Evolutionary conservation across 148 eudicot species (phyloP), one percentile per base, ranked within the genome.

Genomic region (Diospyros lotus): DNA sequence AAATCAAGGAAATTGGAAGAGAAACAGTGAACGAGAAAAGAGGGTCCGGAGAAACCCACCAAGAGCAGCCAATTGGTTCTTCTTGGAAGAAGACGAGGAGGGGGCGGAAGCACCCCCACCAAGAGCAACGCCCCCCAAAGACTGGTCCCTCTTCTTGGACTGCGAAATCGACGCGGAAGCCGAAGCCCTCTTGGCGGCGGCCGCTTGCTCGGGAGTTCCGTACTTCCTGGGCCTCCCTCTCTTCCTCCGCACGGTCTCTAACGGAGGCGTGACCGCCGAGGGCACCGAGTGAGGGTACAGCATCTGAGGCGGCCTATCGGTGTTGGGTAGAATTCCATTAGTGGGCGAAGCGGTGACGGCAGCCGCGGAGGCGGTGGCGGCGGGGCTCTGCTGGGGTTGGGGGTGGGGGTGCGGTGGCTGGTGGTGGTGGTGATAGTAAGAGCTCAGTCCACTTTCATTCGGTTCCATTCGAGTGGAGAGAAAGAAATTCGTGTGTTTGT

Each of bases 221-320:
- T 91, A 91, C 83, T 91, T 91, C 60, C 97, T 80, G 2, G 97
- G 97, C 2, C 97, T 75, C 3, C 95, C 95, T 43, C 95, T 76
- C 76, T 86, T 90, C 75, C 88, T 75, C 72, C 83, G 64, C 45
- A 79, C 86, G 5, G 82, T 78, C 69, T 88, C 95, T 41, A 77
- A 18, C 54, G 82, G 58, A 12, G 86, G 59, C 7, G 85, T 14
- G 60, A 87, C 88, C 46, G 82, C 72, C 42, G 84, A 75, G 18
- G 84, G 75, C 4, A 75, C 75, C 1, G 83, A 71, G 67, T 85
- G 83, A 51, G 86, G 80, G 76, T 78, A 86, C n/a, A 78, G 75
- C 82, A 74, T 65, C 58, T 63, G 82, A 28, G 78, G 62, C 7
- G 71, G 52, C 39, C 58, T 75, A 38, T 67, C 72, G 43, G 52